phyloP scores from a whole-genome alignment of 1,284 basidiomycete genomes.

The Vanrija pseudolonga region DNA sequence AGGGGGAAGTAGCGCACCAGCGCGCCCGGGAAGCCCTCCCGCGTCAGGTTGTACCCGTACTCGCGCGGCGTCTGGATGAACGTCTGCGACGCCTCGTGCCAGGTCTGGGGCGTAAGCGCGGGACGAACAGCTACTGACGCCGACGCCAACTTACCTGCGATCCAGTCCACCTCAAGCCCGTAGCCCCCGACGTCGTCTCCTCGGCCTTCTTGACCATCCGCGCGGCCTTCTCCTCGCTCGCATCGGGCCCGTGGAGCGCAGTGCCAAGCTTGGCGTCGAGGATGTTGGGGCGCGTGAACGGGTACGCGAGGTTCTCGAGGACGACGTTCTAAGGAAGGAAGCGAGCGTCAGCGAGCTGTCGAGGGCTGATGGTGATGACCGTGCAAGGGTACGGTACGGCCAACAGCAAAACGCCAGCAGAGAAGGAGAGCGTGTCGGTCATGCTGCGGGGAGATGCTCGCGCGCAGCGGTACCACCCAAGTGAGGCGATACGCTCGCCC shows the following conservation, averaged over 20 bases:
- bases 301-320: constrained; percentile 73
- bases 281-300: constrained; percentile 75
- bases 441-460: no score
- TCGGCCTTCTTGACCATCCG: constrained; percentile 72
- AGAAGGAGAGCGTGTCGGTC: no score
- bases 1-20: constrained; percentile 73
- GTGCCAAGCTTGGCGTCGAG: constrained; percentile 91
- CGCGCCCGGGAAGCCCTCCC: constrained; percentile 66
- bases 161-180: constrained; percentile 78
- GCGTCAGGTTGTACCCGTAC: constrained; percentile 74
- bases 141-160: constrained; percentile 66
- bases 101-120: constrained; percentile 57
- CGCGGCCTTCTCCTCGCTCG: constrained; percentile 68
- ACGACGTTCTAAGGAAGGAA: constrained; percentile 62
- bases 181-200: constrained; percentile 67
- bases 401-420: no score
- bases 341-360: constrained; percentile 10
- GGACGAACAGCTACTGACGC: not conserved
- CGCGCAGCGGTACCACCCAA: no score
- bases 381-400: not conserved
- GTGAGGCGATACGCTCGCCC: no score
- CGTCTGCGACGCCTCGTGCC: constrained; percentile 58
- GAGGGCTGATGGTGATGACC: not conserved
- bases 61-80: constrained; percentile 66
- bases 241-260: constrained; percentile 60